Evolutionary conservation across 306 rosid genomes (phyloP).

Genomic region (Medicago truncatula): MtrunA17r5.0-ANR NC_053043.1:2501501-2502000

Average conservation of each 20-base stretch:
- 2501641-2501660: slow-evolving; percentile 72
- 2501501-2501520: background rate
- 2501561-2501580: too few relatives aligned
- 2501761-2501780: slow-evolving; percentile 72
- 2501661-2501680: slow-evolving; percentile 64
- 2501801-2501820: slow-evolving; percentile 38
- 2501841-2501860: slow-evolving; percentile 4
- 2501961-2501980: background rate
- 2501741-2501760: slow-evolving; percentile 55
- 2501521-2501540: too few relatives aligned
- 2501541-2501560: too few relatives aligned
- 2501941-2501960: slow-evolving; percentile 46
- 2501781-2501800: slow-evolving; percentile 58
- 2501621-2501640: slow-evolving; percentile 58
- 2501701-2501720: slow-evolving; percentile 50
- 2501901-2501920: slow-evolving; percentile 53
- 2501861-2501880: background rate
- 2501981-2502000: background rate
- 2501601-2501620: slow-evolving; percentile 53
- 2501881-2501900: slow-evolving; percentile 46
- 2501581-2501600: slow-evolving; percentile 33
- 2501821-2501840: slow-evolving; percentile 49
- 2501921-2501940: slow-evolving; percentile 43
- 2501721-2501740: slow-evolving; percentile 54
- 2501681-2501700: slow-evolving; percentile 56